Evolutionary conservation across 768 basidiomycete genomes (phyloP), one percentile per base, ranked within the genome.

Genomic region (Boletales sp.): DNA sequence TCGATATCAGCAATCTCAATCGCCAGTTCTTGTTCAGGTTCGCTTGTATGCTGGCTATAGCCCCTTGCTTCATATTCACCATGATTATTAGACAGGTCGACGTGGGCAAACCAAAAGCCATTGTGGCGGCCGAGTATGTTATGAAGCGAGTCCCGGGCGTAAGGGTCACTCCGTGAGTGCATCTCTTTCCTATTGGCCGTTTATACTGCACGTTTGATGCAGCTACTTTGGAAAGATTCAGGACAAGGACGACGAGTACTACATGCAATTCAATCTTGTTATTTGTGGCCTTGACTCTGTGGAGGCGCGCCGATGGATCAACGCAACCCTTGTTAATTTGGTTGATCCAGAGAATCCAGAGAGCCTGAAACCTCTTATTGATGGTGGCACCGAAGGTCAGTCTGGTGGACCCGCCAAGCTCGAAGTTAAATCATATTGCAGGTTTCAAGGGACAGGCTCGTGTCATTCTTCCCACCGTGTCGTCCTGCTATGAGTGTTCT

Each of bases 361-460:
- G 60, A 92, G 88, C 59, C 59, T 98, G 63, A 98, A 97, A 61
- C 96, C 96, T 17, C 79, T 99, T 44, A 97, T 99, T 57, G 96
- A 99, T 61, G 96, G 96, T 28, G 96, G 96, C 34, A 99, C 96
- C 3, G 96, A 99, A 81, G 96, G 95, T 90, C 49, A 35, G 68
- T 48, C 13, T 17, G 11, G 28, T 30, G 40, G 10, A 13, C 38
- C 28, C 13, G 44, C 17, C 39, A 39, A n/a, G 10, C 11, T 15
- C 37, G 2, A 25, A 32, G 44, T 36, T 40, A 50, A 51, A 44
- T 45, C 36, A 30, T 33, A 34, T 21, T 34, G 12, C 61, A 98
- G 94, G 95, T 28, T 99, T 99, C 82, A 95, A 92, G 71, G 96
- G 96, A 14, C 96, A 99, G 72, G 93, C 94, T 37, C 84, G 94